Evolutionary conservation across 805 yeast species (phyloP), one percentile per base, ranked within the genome.

Genomic region (Blastobotrys americana): DNA sequence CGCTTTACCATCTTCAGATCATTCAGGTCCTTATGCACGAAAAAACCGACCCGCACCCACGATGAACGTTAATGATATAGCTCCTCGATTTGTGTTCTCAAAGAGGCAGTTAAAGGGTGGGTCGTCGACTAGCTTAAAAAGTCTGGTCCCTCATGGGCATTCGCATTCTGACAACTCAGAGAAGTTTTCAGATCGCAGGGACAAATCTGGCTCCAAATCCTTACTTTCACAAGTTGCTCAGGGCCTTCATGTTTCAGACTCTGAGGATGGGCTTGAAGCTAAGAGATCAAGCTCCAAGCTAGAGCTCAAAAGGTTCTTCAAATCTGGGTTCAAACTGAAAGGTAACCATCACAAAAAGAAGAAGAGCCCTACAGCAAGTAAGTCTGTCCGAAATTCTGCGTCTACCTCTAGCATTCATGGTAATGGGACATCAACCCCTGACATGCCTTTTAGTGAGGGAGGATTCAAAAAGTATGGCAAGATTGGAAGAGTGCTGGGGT

Each of bases 401-500:
- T 4, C 34, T 39, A 22, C 49, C 48, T 3, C 41, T 40, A 31
- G 42, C 46, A 13, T 35, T 22, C 4, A 41, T 47, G 19, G 25
- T 33, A 9, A 47, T 16, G 17, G 5, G 2, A 38, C 22, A 4
- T 18, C 38, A 4, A 3, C 31, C 18, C 17, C 35, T 22, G 46
- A 39, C 37, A 52, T 61, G 47, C 71, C 72, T 15, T 69, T 66
- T 47, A 61, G 59, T 43, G 73, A 68, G 40, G 65, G 60, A 34
- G 66, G 67, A 8, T 62, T 77, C 45, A 72, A 77, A 43, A 81
- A 82, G 55, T 87, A 86, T 63, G 93, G 94, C 34, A 71, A 78
- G 19, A 74, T 81, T 2, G 94, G 94, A 9, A 74, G 74, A 50
- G 69, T 82, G 18, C 68, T 87, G 41, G 97, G 97, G 18, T 79